Base-by-base conservation (phyloP, 2,329 filamentous ascomycete genomes). In the Colletotrichum tamarilloi region DNA sequence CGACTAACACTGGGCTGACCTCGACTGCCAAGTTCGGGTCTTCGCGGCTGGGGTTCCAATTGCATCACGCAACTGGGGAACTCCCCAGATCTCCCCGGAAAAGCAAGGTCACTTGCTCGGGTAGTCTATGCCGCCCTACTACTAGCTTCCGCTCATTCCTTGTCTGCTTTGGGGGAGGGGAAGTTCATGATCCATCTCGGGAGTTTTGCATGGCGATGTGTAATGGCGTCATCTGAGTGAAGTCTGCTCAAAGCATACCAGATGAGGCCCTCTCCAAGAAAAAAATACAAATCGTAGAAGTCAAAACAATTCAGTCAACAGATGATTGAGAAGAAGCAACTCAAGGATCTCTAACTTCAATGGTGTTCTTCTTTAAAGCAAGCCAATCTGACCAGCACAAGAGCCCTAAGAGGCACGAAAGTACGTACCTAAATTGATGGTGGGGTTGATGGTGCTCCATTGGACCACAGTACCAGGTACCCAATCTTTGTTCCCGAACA, bases 1-100 rank as follows among this genome's bases (percentile, higher is more conserved):
- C 66, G 66, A 28, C 70, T 60, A 69, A 73, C 66, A 35, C 70
- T 73, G 70, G 66, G 59, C 70, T 73, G 70, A 73, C 66, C 32
- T 24, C 28, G 49, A 49, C 26, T 42, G 70, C 60, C 70, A 69
- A 69, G 70, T 12, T 59, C 55, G 70, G 66, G 38, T 60, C 42
- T 58, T 56, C 42, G 59, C 66, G 59, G 66, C 16, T 30, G 30
- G 42, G 11, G 53, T 60, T 35, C 66, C 59, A 59, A 56, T 60
- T 49, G 55, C 59, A 60, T 69, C 26, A 65, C 32, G 35, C 26
- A 19, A 56, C 11, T 55, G 60, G 24, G 35, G 64, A 35, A 22
- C 6, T 4, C 60, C 66, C 66, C 59, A 69, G 66, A 65, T 73
- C 30, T 73, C 70, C 66, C 66, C 70, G 32, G 66, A 65, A 60